Evolutionary conservation across 495 filamentous ascomycete species (phyloP), one percentile per base, ranked within the genome.

Genomic region (Aspergillus wentii): DNA sequence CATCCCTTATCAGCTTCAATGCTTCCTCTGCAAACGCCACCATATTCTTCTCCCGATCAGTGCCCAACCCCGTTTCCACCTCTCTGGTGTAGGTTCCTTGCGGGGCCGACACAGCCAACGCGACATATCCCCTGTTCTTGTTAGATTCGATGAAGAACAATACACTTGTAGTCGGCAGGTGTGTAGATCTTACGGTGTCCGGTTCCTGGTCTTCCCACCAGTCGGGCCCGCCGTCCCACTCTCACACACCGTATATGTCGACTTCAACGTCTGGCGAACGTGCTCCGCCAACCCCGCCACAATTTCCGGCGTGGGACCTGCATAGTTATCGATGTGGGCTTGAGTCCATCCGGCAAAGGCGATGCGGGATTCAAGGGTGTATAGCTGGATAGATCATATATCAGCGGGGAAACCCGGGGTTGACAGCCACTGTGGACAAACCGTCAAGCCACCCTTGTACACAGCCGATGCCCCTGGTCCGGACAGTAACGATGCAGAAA

Each of bases 171-270:
- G 18, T n/a, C 5, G 21, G 15, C 13, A 7, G 6, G 2, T 17
- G 33, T 37, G 17, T 17, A 31, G 10, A 34, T 14, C 71, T 52
- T 51, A 77, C 68, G 78, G 78, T 16, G 62, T 74, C 43, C 76
- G 55, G 52, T 78, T 80, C 50, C 56, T 68, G 29, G 70, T 76
- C 37, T 59, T 54, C 6, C 77, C 77, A 7, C 75, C 75, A 5
- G 72, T 75, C 11, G 77, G 79, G n/a, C 77, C 78, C 8, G 77
- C 77, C 0, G 77, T 81, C 1, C 79, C 79, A 41, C 72, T 77
- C 61, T 82, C 79, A 35, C 61, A 68, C 9, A 81, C 47, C 28
- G 68, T 70, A 48, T 78, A 80, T 8, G 75, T 80, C 25, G 66
- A 68, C 4, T 57, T 60, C 17, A 81, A 53, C 22, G 57, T 74